phyloP scores from a whole-genome alignment of 1,284 basidiomycete genomes.

The Rhodotorula glutinis region DNA sequence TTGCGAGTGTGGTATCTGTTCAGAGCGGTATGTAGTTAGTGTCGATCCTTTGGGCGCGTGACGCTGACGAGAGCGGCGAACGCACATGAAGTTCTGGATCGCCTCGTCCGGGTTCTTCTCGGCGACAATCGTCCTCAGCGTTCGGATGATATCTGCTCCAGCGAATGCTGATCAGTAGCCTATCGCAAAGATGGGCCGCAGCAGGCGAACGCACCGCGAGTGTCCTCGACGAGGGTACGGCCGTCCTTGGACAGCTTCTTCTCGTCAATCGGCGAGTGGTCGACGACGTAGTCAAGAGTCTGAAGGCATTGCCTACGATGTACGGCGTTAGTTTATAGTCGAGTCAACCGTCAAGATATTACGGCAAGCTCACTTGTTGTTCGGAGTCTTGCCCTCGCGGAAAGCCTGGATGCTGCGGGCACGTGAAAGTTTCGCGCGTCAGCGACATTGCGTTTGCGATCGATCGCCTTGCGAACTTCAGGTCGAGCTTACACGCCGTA shows the following conservation, averaged over 20 bases:
- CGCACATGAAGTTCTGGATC: slow-evolving; percentile 67
- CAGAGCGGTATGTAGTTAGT: neutral
- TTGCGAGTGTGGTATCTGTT: slow-evolving; percentile 56
- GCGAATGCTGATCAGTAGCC: too few relatives aligned
- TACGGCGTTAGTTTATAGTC: neutral
- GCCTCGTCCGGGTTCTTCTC: slow-evolving; percentile 84
- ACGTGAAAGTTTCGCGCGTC: slow-evolving; percentile 40
- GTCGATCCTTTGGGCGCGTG: fast-evolving
- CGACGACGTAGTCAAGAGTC: slow-evolving; percentile 64
- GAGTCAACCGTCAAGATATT: too few relatives aligned
- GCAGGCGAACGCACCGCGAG: slow-evolving; percentile 53
- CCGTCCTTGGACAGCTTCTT: slow-evolving; percentile 71
- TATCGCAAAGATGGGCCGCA: too few relatives aligned
- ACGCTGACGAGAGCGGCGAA: neutral
- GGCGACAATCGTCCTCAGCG: slow-evolving; percentile 32
- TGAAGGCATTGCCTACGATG: slow-evolving; percentile 43
- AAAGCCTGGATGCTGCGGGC: slow-evolving; percentile 74
- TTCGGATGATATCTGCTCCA: slow-evolving; percentile 27
- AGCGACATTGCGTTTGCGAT: neutral
- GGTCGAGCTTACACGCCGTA: slow-evolving; percentile 54
- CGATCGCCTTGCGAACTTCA: too few relatives aligned
- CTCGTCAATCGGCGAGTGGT: slow-evolving; percentile 65
- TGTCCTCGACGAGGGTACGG: slow-evolving; percentile 68
- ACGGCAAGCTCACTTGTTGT: slow-evolving; percentile 58
- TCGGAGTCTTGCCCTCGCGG: slow-evolving; percentile 70